Evolutionary conservation across 768 basidiomycete species (phyloP).

Genomic region (Lentinus tigrinus): DNA sequence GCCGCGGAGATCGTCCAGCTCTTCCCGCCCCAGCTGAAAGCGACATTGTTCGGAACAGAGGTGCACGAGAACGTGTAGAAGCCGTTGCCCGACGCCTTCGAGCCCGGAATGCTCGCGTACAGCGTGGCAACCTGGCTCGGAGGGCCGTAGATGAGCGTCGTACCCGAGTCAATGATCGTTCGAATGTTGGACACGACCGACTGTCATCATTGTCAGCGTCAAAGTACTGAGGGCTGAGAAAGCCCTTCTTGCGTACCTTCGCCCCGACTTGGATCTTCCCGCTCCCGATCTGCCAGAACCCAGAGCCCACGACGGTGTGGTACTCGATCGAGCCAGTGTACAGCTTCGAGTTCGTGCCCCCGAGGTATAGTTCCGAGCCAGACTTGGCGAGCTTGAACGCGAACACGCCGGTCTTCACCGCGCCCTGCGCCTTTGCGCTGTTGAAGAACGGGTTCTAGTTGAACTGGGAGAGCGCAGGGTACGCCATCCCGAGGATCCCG

Average conservation of each 20-base stretch:
- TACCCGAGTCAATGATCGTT: conserved; percentile 32
- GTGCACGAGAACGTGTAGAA: conserved; percentile 30
- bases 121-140: conserved; percentile 21
- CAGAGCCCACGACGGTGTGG: conserved; percentile 18
- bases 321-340: conserved; percentile 21
- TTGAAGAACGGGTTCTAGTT: conserved; percentile 27
- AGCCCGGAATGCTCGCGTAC: conserved; percentile 22
- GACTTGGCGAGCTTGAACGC: conserved; percentile 20
- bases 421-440: conserved; percentile 17
- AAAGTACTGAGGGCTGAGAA: too few species aligned
- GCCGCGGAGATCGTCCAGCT: conserved; percentile 30
- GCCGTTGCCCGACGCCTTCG: conserved; percentile 19
- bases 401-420: conserved; percentile 11
- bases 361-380: conserved; percentile 25
- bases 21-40: conserved; percentile 31
- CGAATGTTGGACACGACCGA: conserved; percentile 15
- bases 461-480: conserved; percentile 23
- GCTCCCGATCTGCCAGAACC: conserved; percentile 28
- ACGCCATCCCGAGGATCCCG: conserved; percentile 24
- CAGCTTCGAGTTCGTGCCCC: conserved; percentile 15
- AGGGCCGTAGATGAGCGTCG: conserved; percentile 29
- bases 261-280: conserved; percentile 20
- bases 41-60: conserved; percentile 18
- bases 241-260: conserved; percentile 5
- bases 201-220: too few species aligned